Conservation (phyloP, 441 rosid species). For the Aleurites moluccanus region DNA sequence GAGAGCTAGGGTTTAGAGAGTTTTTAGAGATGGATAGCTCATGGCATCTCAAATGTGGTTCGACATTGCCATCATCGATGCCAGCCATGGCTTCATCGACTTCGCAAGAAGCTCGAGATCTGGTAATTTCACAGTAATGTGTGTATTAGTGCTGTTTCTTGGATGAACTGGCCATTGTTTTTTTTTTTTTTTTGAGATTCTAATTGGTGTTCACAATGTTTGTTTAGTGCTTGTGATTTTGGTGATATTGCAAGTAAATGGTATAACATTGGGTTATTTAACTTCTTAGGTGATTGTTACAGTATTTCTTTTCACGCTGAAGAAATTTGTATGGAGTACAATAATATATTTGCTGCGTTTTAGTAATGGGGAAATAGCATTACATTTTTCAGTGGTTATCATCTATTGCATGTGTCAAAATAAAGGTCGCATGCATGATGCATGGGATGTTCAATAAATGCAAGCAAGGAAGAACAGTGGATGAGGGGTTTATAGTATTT, state of each 20-base stretch:
- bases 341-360: not conserved
- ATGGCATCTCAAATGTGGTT: conserved; percentile 42
- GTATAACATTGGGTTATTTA: not conserved
- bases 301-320: not conserved
- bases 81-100: too few relatives aligned
- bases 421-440: not conserved
- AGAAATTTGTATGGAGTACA: not conserved
- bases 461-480: not conserved
- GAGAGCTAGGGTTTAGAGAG: conserved; percentile 28
- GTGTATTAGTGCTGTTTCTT: not conserved
- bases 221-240: not conserved
- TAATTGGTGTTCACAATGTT: not conserved
- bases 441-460: not conserved
- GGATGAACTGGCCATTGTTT: not conserved
- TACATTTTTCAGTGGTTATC: not conserved
- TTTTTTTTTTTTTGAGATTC: not conserved
- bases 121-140: conserved; percentile 22
- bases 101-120: conserved; percentile 38
- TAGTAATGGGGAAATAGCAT: not conserved
- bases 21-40: conserved; percentile 36
- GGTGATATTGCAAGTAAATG: not conserved
- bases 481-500: not conserved
- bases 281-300: too few relatives aligned
- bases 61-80: conserved; percentile 34
- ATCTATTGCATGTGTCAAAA: not conserved